A percentile compares a stretch with the other conserved stretches of the same genome.
Evolutionary conservation across 345 rosid genomes (phyloP).

Genomic region (Salix brachista): DNA sequence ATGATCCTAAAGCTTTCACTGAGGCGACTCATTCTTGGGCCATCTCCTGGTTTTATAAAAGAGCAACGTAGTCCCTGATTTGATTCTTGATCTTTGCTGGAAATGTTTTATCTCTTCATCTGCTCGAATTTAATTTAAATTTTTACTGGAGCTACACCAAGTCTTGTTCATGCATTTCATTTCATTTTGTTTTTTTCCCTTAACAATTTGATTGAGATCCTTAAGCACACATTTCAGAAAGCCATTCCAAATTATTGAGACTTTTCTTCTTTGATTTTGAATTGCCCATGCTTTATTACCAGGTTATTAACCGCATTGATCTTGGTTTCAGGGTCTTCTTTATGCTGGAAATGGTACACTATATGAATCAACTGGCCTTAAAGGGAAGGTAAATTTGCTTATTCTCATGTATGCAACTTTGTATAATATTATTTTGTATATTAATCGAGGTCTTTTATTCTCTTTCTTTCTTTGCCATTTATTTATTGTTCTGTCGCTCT

Average conservation of each 20-base stretch:
- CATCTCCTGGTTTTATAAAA: background rate
- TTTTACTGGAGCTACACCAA: background rate
- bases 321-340: conserved; percentile 70
- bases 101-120: background rate
- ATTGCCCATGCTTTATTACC: background rate
- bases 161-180: background rate
- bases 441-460: background rate
- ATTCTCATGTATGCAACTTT: background rate
- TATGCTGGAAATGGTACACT: conserved; percentile 63
- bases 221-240: background rate
- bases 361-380: conserved; percentile 84
- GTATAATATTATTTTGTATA: background rate
- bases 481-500: too few relatives aligned
- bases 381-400: conserved; percentile 39
- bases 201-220: background rate
- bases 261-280: background rate
- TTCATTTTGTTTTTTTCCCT: background rate
- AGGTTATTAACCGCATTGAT: background rate
- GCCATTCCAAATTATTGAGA: background rate
- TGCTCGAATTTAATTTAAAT: background rate
- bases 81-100: background rate
- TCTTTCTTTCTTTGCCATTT: background rate
- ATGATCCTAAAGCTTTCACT: conserved; percentile 33
- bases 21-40: conserved; percentile 7
- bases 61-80: background rate